Evolutionary conservation across 2,329 filamentous ascomycete genomes (phyloP).

Genomic region (Fusarium tuaranense): DNA sequence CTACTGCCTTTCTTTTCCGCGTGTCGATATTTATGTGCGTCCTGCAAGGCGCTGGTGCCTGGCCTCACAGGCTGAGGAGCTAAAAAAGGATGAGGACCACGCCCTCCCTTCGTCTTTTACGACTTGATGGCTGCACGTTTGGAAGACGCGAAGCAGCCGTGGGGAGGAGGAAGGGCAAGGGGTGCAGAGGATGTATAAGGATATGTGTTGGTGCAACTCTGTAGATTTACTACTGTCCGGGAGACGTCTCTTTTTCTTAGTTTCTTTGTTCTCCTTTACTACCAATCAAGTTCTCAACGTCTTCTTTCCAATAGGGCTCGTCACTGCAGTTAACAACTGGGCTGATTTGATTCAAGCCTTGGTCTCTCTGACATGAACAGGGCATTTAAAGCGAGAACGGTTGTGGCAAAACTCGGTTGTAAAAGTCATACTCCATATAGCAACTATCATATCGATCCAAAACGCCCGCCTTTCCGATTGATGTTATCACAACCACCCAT

Average conservation of each 20-base stretch:
- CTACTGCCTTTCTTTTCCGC: conserved; percentile 17
- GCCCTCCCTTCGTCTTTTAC: background rate
- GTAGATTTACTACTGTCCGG: conserved; percentile 42
- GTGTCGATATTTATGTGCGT: conserved; percentile 9
- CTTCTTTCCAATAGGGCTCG: conserved; percentile 4
- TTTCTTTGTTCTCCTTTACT: conserved; percentile 35
- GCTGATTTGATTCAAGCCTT: background rate
- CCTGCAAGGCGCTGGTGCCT: conserved; percentile 11
- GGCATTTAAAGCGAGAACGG: background rate
- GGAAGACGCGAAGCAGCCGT: background rate
- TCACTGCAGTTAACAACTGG: background rate
- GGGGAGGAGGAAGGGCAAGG: conserved; percentile 3
- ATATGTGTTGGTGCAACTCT: conserved; percentile 37
- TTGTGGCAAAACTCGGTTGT: background rate
- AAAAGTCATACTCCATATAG: background rate
- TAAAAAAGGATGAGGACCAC: conserved; percentile 4
- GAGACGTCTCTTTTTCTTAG: conserved; percentile 38
- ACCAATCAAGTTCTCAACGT: conserved; percentile 33
- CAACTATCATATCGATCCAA: background rate
- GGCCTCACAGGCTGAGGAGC: conserved; percentile 7
- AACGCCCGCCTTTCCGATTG: background rate
- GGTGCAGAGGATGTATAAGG: conserved; percentile 36
- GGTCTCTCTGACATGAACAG: background rate
- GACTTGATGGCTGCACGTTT: background rate
- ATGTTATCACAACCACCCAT: background rate